Percentiles rank a stretch among this genome's conserved stretches.
phyloP scores from a whole-genome alignment of 2,329 filamentous ascomycete species.

The Hypoxylon sp. region DNA sequence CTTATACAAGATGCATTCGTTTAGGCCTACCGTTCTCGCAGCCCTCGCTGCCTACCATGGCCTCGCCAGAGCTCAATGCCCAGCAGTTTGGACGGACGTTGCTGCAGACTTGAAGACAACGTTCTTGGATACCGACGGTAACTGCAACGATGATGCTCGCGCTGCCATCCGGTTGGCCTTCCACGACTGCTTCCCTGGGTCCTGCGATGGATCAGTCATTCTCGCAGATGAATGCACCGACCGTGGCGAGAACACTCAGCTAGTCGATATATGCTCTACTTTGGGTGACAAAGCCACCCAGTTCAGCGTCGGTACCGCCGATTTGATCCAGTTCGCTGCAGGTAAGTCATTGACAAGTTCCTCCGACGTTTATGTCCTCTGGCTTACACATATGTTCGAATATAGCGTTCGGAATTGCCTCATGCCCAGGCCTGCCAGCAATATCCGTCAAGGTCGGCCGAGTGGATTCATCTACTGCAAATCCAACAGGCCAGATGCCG shows the following conservation, averaged over 20 bases:
- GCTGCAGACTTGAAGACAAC: slow-evolving; percentile 45
- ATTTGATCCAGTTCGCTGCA: slow-evolving; percentile 53
- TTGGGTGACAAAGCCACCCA: slow-evolving; percentile 46
- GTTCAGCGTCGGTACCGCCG: slow-evolving; percentile 49
- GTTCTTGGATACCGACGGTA: slow-evolving; percentile 43
- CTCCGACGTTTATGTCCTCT: background rate
- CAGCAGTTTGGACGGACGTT: slow-evolving; percentile 49
- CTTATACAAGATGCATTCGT: slow-evolving; percentile 35
- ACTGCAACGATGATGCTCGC: slow-evolving; percentile 50
- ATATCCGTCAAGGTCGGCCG: slow-evolving; percentile 51
- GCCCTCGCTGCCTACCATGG: slow-evolving; percentile 29
- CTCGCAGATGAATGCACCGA: slow-evolving; percentile 50
- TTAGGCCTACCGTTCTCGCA: slow-evolving; percentile 27
- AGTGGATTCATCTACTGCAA: slow-evolving; percentile 46
- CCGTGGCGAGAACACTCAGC: slow-evolving; percentile 49
- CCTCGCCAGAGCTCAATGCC: slow-evolving; percentile 41
- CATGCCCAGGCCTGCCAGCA: slow-evolving; percentile 47
- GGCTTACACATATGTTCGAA: slow-evolving; percentile 2
- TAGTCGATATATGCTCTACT: slow-evolving; percentile 48
- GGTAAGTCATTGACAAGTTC: slow-evolving; percentile 41
- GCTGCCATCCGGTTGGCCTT: slow-evolving; percentile 51
- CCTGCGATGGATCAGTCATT: slow-evolving; percentile 53
- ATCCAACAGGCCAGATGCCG: slow-evolving; percentile 44
- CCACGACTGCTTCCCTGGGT: slow-evolving; percentile 53
- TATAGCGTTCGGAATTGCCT: slow-evolving; percentile 48